Conservation (phyloP, 2,329 filamentous ascomycete genomes). For the Bipolaris sorokiniana region DNA sequence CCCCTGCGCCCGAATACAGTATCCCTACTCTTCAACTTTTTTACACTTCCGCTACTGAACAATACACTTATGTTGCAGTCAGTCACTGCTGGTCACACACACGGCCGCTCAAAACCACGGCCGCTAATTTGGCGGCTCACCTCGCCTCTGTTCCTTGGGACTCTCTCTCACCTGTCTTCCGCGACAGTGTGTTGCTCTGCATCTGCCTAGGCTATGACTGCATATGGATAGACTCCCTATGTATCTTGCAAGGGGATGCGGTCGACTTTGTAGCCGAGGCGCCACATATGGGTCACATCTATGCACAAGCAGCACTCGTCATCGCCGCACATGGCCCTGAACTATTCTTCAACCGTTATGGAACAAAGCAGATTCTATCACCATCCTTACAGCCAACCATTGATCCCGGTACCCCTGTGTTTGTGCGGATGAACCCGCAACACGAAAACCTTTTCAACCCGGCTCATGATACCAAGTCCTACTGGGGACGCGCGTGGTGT, state of each 20-base stretch:
- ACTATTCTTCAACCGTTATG: background rate
- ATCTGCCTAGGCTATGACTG: background rate
- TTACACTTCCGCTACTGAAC: background rate
- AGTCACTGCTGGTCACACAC: background rate
- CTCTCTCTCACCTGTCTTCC: background rate
- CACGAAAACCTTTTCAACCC: background rate
- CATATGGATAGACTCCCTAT: background rate
- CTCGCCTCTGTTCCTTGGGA: background rate
- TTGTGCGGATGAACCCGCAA: background rate
- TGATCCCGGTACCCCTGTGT: background rate
- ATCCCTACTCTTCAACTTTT: background rate
- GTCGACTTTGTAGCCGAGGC: background rate
- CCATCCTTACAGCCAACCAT: background rate
- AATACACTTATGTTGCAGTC: background rate
- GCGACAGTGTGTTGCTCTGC: background rate
- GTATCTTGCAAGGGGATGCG: background rate
- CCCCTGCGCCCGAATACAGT: background rate
- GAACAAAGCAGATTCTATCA: background rate
- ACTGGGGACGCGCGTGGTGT: background rate
- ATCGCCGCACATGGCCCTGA: background rate
- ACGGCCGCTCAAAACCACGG: background rate
- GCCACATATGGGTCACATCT: background rate
- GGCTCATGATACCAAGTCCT: background rate
- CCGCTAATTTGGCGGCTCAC: background rate
- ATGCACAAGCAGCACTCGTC: background rate